phyloP scores from a whole-genome alignment of 495 filamentous ascomycete genomes.

The Halenospora varia region DNA sequence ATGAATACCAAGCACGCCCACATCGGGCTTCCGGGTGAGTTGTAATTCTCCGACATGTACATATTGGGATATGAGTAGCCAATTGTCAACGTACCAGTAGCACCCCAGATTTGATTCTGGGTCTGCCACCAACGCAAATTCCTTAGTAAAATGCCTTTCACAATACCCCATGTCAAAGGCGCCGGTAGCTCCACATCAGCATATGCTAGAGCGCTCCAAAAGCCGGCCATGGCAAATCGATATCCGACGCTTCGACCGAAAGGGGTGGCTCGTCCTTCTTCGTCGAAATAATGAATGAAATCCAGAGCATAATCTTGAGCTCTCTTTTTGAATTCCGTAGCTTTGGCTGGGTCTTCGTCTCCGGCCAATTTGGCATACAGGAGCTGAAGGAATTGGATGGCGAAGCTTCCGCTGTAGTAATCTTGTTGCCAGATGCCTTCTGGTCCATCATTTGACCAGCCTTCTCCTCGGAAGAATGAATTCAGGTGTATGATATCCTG shows the following conservation, averaged over 20 bases:
- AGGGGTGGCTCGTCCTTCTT: constrained; percentile 56
- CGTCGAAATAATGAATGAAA: constrained; percentile 71
- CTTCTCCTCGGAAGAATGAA: constrained; percentile 73
- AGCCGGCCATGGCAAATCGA: constrained; percentile 75
- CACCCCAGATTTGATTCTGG: constrained; percentile 66
- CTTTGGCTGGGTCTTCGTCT: constrained; percentile 60
- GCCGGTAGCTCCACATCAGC: constrained; percentile 67
- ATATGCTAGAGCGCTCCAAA: constrained; percentile 75
- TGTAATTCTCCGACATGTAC: constrained; percentile 76
- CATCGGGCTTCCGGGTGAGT: constrained; percentile 65
- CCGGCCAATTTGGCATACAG: constrained; percentile 71
- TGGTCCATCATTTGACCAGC: constrained; percentile 79
- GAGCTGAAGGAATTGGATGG: constrained; percentile 73
- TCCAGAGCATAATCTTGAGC: constrained; percentile 63
- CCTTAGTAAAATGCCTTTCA: constrained; percentile 69
- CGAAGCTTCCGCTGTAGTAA: constrained; percentile 78
- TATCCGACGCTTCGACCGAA: constrained; percentile 77
- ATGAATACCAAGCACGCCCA: constrained; percentile 78
- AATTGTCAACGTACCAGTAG: constrained; percentile 68
- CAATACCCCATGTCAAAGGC: constrained; percentile 62
- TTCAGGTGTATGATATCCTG: constrained; percentile 73
- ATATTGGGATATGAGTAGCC: constrained; percentile 78
- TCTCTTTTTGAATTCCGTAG: constrained; percentile 64
- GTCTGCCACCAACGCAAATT: constrained; percentile 77
- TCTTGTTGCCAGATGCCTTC: constrained; percentile 76